Conservation (phyloP, 2,329 filamentous ascomycete species). For the Penicillium sp. region DNA sequence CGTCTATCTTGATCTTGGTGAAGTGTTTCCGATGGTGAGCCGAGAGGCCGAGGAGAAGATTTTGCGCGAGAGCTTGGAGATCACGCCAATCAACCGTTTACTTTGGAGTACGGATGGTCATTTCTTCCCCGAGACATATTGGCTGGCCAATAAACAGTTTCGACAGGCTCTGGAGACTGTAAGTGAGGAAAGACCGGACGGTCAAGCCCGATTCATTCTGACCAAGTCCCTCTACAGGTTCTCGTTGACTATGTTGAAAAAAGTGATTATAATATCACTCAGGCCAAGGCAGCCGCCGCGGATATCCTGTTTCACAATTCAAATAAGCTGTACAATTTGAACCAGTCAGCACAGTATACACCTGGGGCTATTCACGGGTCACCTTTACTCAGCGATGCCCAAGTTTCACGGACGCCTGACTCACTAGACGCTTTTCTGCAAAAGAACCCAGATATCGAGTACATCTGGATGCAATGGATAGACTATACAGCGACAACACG, state of each 20-base stretch:
- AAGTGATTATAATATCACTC: slow-evolving; percentile 64
- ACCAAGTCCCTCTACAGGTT: slow-evolving; percentile 52
- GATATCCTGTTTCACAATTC: slow-evolving; percentile 78
- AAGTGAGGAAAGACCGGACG: slow-evolving; percentile 26
- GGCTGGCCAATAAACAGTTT: slow-evolving; percentile 74
- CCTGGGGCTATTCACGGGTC: slow-evolving; percentile 10
- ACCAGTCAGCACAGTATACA: slow-evolving; percentile 42
- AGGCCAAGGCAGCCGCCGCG: slow-evolving; percentile 69
- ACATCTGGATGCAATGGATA: slow-evolving; percentile 76
- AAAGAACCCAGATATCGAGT: slow-evolving; percentile 62
- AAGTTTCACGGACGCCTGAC: slow-evolving; percentile 24
- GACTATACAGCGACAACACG: slow-evolving; percentile 76
- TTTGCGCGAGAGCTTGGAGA: slow-evolving; percentile 73
- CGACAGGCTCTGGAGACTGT: slow-evolving; percentile 73
- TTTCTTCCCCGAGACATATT: slow-evolving; percentile 78
- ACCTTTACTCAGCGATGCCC: slow-evolving; percentile 1
- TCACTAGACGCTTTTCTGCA: slow-evolving; percentile 56
- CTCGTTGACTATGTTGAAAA: slow-evolving; percentile 70
- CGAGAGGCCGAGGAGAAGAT: slow-evolving; percentile 75
- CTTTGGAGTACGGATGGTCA: slow-evolving; percentile 83
- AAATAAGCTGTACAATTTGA: slow-evolving; percentile 73
- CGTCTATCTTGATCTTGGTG: slow-evolving; percentile 81
- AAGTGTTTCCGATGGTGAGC: slow-evolving; percentile 80
- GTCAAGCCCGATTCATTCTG: not conserved
- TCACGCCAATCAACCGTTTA: slow-evolving; percentile 76